Evolutionary conservation across 106 monocot species (phyloP), one percentile per base, ranked within the genome.

Genomic region (Apostasia ramifera): DNA sequence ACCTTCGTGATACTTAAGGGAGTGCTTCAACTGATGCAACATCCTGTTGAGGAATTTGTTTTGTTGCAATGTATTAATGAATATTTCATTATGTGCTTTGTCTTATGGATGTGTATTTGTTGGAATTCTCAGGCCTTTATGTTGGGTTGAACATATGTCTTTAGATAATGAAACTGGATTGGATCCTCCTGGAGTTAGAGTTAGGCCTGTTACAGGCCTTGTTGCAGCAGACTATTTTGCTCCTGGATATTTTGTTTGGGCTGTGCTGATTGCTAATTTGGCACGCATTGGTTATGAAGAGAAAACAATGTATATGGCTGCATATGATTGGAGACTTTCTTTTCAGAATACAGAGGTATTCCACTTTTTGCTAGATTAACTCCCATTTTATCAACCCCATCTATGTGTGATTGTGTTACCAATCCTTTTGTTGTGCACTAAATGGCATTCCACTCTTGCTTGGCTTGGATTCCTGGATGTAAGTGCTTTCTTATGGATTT

Each of bases 251-350:
- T 99, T 99, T 84, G 93, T 99, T 5, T 99, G 98, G 98, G 98
- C 98, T 13, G 98, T 99, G 44, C 80, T 99, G 59, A 99, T 99
- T 82, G 93, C 98, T 70, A 99, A 99, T 78, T 84, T 99, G 72
- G 98, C 98, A 67, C 87, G 87, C 26, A 90, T 99, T 70, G 98
- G 98, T 11, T 99, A 99, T 73, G 98, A 99, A 76, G 98, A 99
- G 69, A 99, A 93, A 69, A 90, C 87, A 3, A 99, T 99, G 98
- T 99, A 93, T 69, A 99, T 99, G 98, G 98, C 98, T 72, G 93
- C 98, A 70, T 99, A 99, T 85, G 98, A 99, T 81, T 99, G 98
- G 98, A 87, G 98, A 67, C 66, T 99, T n/a, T 89, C 98, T 61
- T 99, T 99, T 82, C 98, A 99, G 66, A 99, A 99, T 60, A 99